Percentiles rank a stretch among this genome's conserved stretches.
Evolutionary conservation across 1,139 yeast genomes (phyloP).

Genomic region (Meyerozyma elateridarum): DNA sequence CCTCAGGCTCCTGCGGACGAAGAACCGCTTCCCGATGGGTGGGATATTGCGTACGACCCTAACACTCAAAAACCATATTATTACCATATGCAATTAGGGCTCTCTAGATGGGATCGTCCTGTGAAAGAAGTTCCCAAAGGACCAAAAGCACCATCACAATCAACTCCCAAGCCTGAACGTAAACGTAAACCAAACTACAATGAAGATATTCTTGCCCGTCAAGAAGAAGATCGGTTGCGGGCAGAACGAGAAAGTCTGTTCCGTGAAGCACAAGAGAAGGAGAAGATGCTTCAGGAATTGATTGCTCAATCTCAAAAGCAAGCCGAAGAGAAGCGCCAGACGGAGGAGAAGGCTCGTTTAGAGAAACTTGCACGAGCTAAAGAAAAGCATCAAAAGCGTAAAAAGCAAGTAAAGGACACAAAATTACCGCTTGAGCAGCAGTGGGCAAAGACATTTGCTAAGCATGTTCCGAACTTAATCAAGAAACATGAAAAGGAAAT

Average conservation of each 20-base stretch:
- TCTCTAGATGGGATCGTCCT: slow-evolving; percentile 62
- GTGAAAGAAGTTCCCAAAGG: slow-evolving; percentile 22
- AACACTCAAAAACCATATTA: slow-evolving; percentile 43
- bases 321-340: slow-evolving; percentile 11
- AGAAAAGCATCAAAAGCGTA: slow-evolving; percentile 7
- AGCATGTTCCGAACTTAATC: slow-evolving; percentile 73
- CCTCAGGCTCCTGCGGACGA: slow-evolving; percentile 15
- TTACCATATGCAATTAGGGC: slow-evolving; percentile 43
- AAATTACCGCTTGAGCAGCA: slow-evolving; percentile 26
- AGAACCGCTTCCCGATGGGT: slow-evolving; percentile 43
- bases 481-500: slow-evolving; percentile 61
- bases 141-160: slow-evolving; percentile 17
- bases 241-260: slow-evolving; percentile 30
- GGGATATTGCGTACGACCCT: slow-evolving; percentile 49
- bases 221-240: slow-evolving; percentile 34
- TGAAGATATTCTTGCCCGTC: slow-evolving; percentile 18
- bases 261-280: slow-evolving; percentile 27
- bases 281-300: slow-evolving; percentile 32
- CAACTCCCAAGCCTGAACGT: slow-evolving; percentile 14
- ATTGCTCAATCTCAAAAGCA: slow-evolving; percentile 29
- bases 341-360: slow-evolving; percentile 9
- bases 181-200: slow-evolving; percentile 9
- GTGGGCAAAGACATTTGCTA: slow-evolving; percentile 68
- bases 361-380: slow-evolving; percentile 11
- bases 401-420: background rate